Conservation (phyloP, 306 rosid species). For the Rubus parviflorus region DNA sequence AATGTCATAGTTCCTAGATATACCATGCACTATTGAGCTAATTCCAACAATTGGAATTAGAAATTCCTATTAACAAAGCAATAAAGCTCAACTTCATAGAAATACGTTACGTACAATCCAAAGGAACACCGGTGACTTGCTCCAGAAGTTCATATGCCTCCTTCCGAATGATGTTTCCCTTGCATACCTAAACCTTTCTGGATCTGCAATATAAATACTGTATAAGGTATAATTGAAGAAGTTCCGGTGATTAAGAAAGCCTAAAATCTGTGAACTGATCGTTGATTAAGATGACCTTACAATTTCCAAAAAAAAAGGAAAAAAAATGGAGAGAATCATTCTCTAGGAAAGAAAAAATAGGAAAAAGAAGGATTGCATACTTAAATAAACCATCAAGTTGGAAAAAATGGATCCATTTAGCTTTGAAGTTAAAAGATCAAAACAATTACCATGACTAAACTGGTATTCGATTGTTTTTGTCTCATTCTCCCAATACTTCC, state of each 20-base stretch:
- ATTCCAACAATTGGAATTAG: neutral
- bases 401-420: neutral
- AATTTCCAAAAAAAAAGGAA: neutral
- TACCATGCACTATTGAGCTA: neutral
- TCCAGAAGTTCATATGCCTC: conserved; percentile 69
- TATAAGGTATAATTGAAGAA: neutral
- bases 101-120: conserved; percentile 53
- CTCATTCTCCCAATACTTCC: conserved; percentile 83
- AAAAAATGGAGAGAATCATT: no score
- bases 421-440: neutral
- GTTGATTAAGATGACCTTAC: neutral
- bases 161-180: conserved; percentile 86
- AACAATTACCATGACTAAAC: conserved; percentile 38
- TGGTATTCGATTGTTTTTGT: conserved; percentile 53
- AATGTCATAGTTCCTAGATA: no score
- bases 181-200: conserved; percentile 78
- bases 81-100: neutral
- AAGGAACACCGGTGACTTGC: conserved; percentile 50
- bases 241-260: neutral
- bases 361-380: neutral
- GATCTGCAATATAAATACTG: conserved; percentile 48
- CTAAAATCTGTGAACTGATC: neutral
- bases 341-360: no score
- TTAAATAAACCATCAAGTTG: neutral
- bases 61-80: neutral